phyloP scores from a whole-genome alignment of 2,329 filamentous ascomycete species.

The Hirsutella thompsonii region DNA sequence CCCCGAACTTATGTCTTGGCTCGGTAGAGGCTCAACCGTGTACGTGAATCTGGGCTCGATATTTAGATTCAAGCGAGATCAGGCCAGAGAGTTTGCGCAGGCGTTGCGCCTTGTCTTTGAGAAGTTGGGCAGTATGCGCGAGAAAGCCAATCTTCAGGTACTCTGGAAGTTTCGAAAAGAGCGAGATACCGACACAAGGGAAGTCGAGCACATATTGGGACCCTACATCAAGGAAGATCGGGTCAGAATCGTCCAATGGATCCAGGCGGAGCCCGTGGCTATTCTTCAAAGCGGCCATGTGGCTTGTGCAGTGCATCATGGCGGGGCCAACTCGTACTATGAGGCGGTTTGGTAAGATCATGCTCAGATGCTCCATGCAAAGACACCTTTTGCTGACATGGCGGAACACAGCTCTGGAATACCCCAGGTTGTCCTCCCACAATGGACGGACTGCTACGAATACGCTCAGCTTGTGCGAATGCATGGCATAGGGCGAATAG shows the following conservation, averaged over 20 bases:
- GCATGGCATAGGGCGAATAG: slow-evolving; percentile 25
- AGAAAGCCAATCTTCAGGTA: slow-evolving; percentile 10
- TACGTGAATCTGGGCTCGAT: slow-evolving; percentile 35
- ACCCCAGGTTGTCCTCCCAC: slow-evolving; percentile 30
- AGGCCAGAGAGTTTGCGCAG: slow-evolving; percentile 24
- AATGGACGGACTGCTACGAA: slow-evolving; percentile 34
- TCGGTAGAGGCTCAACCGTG: slow-evolving; percentile 26
- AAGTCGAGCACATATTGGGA: slow-evolving; percentile 10
- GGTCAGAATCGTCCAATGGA: slow-evolving; percentile 26
- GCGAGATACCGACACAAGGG: slow-evolving; percentile 4
- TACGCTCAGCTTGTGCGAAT: slow-evolving; percentile 29
- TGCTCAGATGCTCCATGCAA: neutral
- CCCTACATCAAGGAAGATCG: slow-evolving; percentile 13
- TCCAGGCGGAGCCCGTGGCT: slow-evolving; percentile 22
- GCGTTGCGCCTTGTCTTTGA: slow-evolving; percentile 23
- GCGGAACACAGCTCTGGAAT: slow-evolving; percentile 23
- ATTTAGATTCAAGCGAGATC: slow-evolving; percentile 14
- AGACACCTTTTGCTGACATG: neutral
- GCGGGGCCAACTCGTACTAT: slow-evolving; percentile 30
- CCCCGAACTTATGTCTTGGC: slow-evolving; percentile 27
- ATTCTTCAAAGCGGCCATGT: slow-evolving; percentile 24
- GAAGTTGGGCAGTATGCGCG: slow-evolving; percentile 12
- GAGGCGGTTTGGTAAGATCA: slow-evolving; percentile 21
- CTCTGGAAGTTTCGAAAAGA: slow-evolving; percentile 21
- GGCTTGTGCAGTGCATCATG: slow-evolving; percentile 29